Base-by-base conservation (phyloP, 225 moss, liverwort and hornwort species). In the Asterella californica region DNA sequence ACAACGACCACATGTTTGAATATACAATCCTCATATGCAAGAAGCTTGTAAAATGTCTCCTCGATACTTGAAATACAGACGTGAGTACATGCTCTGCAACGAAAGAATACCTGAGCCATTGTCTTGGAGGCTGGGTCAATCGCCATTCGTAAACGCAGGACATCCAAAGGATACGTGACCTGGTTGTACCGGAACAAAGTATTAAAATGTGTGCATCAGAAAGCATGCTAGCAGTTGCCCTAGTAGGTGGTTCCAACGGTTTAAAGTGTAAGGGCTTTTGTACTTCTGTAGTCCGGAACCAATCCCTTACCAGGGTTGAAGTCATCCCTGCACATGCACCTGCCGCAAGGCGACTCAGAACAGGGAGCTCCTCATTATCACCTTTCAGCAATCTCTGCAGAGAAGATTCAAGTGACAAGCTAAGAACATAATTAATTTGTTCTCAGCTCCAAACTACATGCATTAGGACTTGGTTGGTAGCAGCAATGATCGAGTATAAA, bases 241-340 rank as follows among this genome's bases (percentile, higher is more conserved):
- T 27, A 45, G 17, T 70, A 42, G 38, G 38, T n/a, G 0, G 42
- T 46, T 29, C 9, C 4, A 22, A 1, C 24, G 27, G 27, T 11
- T 6, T 19, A 67, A 67, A 66, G 33, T 11, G 38, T 32, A 64
- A 15, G 11, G 9, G 79, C 78, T 68, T 78, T 55, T 30, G 53
- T 15, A 67, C 52, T 52, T 61, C 47, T 25, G 0, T 70, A 37
- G 5, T 24, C 5, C 18, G 46, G 22, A 11, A 47, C 46, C 6
- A 59, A 15, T 11, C 78, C 70, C 83, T 50, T 80, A 91, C 95
- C 90, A 95, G 74, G 76, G 95, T 95, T 15, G 95, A 95, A 49
- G 95, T 95, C 95, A 95, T 95, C 78, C 95, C 95, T 45, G 95
- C 95, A 85, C 87, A 95, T 67, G 90, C 95, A 37, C 95, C 95